Base-by-base conservation (phyloP, 306 rosid genomes). In the Betula pendula region DNA sequence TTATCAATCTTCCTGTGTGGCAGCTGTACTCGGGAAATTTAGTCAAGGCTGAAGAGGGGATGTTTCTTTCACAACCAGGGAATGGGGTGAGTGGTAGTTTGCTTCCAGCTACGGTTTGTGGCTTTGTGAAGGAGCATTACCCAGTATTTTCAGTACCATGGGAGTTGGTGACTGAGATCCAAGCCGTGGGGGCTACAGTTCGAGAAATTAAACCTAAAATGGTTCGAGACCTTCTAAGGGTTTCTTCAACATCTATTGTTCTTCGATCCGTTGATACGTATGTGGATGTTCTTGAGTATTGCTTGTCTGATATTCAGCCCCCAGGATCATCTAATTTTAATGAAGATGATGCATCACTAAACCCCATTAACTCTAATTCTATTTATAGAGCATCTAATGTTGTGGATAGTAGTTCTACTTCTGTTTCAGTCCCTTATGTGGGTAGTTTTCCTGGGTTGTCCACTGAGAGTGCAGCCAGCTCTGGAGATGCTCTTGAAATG, bases 1-100 rank as follows among this genome's bases (percentile, higher is more conserved):
- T 84, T 78, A 85, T 87, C 83, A 94, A 90, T 65, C 93, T 92
- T 87, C 97, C 98, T 42, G 91, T 94, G 70, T 94, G 98, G 98
- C 93, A 94, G 88, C 90, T 94, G 70, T 94, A 89, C 93, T 92
- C 98, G 0, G 98, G 98, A 84, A 92, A 94, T 85, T 84, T 89
- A 75, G 97, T 93, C 81, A 94, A 89, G 91, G 98, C 97, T 70
- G 97, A 90, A 83, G 98, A 94, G 77, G 98, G 98, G 68, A 94
- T 94, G 98, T 94, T 94, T 86, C 98, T 94, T 81, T 91, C 98
- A 71, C 97, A 92, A 81, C 98, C 98, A n/a, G 95, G 98, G 62
- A 85, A 80, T 83, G 97, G 89, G 48, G 89, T 94, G 83, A 83
- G 85, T 77, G 87, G 84, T 66, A 89, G 79, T 82, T 72, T 94